Evolutionary conservation across 768 basidiomycete species (phyloP).

Genomic region (Suillus bovinus): DNA sequence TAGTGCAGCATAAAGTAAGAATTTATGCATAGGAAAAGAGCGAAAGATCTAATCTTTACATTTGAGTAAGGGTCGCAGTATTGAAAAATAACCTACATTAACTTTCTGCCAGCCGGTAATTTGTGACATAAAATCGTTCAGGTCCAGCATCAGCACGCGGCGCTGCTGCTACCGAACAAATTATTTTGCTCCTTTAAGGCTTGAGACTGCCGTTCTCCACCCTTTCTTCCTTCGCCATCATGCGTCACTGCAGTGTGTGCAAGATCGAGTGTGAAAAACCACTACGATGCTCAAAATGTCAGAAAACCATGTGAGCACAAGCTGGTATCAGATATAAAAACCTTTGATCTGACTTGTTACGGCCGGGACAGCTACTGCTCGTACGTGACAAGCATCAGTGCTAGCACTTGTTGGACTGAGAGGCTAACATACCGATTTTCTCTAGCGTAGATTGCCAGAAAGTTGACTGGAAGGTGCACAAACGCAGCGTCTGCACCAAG

Average conservation of each 20-base stretch:
- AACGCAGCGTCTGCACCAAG: constrained; percentile 22
- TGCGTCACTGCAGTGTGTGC: constrained; percentile 12
- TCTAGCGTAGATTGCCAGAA: constrained; percentile 18
- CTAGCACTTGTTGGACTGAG: background rate
- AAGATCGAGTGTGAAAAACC: constrained; percentile 18
- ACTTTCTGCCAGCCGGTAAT: no score
- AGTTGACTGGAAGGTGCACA: constrained; percentile 23
- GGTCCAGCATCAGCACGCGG: background rate
- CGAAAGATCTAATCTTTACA: background rate
- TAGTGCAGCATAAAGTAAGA: background rate
- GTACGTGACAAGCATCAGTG: background rate
- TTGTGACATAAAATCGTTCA: background rate
- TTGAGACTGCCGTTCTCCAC: background rate
- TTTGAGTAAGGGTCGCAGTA: background rate
- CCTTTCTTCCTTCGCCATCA: background rate
- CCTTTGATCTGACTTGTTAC: background rate
- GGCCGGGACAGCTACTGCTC: background rate
- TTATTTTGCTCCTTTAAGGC: background rate
- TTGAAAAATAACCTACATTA: no score
- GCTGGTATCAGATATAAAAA: background rate
- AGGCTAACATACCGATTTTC: background rate
- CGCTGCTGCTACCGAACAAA: background rate
- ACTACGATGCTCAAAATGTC: constrained; percentile 22
- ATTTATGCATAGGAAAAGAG: background rate
- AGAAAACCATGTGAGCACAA: constrained; percentile 19